A percentile compares a stretch with the other conserved stretches of the same genome.
phyloP scores from a whole-genome alignment of 345 rosid species.

The Acer saccharum region DNA sequence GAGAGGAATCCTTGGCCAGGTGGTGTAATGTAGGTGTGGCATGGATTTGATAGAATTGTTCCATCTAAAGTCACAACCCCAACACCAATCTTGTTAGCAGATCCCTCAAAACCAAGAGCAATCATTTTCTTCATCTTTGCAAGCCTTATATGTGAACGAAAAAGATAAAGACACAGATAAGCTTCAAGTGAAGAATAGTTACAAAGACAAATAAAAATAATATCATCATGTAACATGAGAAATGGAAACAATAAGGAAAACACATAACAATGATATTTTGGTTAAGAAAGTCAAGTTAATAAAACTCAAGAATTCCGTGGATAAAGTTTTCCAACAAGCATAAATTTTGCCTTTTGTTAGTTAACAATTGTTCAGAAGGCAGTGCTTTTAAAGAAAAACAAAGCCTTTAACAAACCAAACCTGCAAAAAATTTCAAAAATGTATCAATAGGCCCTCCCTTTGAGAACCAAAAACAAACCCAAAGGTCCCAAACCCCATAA shows the following conservation, averaged over 20 bases:
- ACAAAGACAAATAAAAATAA: not conserved
- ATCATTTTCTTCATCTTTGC: slow-evolving; percentile 64
- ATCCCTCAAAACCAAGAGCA: slow-evolving; percentile 92
- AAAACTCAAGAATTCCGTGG: not conserved
- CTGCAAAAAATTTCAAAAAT: too few relatives aligned
- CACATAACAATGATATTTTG: not conserved
- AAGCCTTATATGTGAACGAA: not conserved
- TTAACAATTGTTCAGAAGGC: not conserved
- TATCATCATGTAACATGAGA: not conserved
- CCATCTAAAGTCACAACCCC: slow-evolving; percentile 88
- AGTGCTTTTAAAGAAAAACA: not conserved
- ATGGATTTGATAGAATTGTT: slow-evolving; percentile 83
- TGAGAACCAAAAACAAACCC: too few relatives aligned
- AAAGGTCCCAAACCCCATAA: too few relatives aligned
- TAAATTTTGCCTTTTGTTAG: not conserved
- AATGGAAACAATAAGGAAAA: not conserved
- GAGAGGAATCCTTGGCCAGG: slow-evolving; percentile 98
- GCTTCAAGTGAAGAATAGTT: not conserved
- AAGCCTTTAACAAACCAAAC: not conserved
- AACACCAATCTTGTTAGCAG: slow-evolving; percentile 92
- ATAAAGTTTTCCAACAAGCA: not conserved
- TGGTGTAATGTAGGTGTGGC: slow-evolving; percentile 93
- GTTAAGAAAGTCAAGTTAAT: too few relatives aligned
- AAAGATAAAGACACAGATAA: not conserved
- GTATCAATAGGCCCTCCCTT: too few relatives aligned